Evolutionary conservation across 2,329 filamentous ascomycete species (phyloP).

Genomic region (Hymenoscyphus linearis): DNA sequence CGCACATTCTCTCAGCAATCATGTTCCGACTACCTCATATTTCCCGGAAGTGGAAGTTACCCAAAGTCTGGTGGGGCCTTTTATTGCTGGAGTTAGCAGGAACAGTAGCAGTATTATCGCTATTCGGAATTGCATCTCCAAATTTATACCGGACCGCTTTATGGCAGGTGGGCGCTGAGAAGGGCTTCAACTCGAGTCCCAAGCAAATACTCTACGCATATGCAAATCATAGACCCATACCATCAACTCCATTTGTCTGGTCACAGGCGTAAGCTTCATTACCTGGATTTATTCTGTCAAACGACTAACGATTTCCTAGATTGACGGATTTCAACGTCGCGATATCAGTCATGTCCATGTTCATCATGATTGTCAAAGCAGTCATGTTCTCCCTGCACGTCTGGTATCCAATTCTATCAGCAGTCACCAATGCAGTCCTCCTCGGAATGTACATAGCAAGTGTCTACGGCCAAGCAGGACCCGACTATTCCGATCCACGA

Average conservation of each 20-base stretch:
- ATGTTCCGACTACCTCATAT: conserved; percentile 16
- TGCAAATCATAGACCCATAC: conserved; percentile 62
- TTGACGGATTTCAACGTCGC: conserved; percentile 72
- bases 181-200: conserved; percentile 71
- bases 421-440: conserved; percentile 52
- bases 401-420: conserved; percentile 61
- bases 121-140: conserved; percentile 69
- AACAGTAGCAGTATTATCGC: conserved; percentile 59
- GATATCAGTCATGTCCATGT: conserved; percentile 70
- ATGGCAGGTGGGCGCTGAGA: conserved; percentile 66
- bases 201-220: conserved; percentile 65
- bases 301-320: conserved; percentile 39
- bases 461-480: conserved; percentile 65
- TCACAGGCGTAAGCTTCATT: conserved; percentile 56
- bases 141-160: conserved; percentile 66
- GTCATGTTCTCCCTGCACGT: conserved; percentile 65
- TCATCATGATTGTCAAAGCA: conserved; percentile 67
- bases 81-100: conserved; percentile 62
- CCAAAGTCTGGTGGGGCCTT: conserved; percentile 43
- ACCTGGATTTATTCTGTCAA: background rate
- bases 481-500: conserved; percentile 63
- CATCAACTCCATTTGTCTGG: conserved; percentile 65
- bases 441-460: conserved; percentile 59
- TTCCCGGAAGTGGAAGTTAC: conserved; percentile 41
- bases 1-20: conserved; percentile 2